Conservation (phyloP, 768 basidiomycete genomes). For the Auricularia heimuer region DNA sequence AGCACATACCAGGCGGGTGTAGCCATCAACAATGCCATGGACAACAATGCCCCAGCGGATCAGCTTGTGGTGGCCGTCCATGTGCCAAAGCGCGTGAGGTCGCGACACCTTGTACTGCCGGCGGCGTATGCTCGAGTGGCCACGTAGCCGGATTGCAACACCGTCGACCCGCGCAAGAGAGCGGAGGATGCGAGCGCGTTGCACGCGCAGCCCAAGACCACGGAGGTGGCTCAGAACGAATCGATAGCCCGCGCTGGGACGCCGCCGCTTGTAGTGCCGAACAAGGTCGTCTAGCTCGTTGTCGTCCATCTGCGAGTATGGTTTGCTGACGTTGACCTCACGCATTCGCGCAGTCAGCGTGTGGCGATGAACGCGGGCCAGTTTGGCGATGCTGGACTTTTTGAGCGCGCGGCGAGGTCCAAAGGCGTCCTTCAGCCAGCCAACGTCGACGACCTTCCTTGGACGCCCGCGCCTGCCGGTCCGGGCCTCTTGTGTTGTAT, state of each 20-base stretch:
- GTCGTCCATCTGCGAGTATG: background rate
- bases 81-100: conserved; percentile 10
- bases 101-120: conserved; percentile 8
- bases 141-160: background rate
- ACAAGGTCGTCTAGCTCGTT: background rate
- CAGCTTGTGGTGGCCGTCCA: no score
- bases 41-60: conserved; percentile 14
- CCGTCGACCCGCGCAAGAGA: background rate
- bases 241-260: background rate
- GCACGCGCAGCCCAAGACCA: background rate
- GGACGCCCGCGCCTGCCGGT: no score
- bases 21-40: conserved; percentile 16
- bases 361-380: background rate
- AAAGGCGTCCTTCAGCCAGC: no score
- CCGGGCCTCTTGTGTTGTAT: no score
- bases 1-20: conserved; percentile 1
- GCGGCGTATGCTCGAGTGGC: background rate
- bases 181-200: background rate
- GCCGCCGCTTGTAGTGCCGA: background rate
- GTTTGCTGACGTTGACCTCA: background rate
- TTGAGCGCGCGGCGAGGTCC: no score
- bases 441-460: no score
- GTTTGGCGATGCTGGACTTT: background rate
- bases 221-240: background rate
- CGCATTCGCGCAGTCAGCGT: background rate